These are phyloP conservation scores for Diaporthe humulicola DNA, from an alignment of 2,329 filamentous ascomycete genomes.

Conservation along the genomic window DNA sequence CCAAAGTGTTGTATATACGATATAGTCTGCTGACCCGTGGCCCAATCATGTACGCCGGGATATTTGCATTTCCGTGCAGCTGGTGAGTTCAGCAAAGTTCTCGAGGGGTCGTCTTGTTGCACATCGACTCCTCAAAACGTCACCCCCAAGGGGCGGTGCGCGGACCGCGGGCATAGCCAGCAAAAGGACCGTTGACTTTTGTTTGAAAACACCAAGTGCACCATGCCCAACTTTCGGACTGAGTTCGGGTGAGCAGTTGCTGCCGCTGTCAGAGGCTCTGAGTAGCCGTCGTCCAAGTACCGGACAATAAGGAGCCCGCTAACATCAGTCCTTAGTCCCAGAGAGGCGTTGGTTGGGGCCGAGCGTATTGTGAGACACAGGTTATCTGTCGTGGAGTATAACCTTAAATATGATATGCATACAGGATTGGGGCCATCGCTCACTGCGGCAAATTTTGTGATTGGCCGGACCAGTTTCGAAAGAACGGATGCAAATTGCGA, in stretches of 20 bases:
- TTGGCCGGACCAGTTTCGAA: conserved; percentile 13
- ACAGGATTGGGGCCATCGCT: neutral
- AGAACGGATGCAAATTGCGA: conserved; percentile 5
- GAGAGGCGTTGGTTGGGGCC: conserved; percentile 7
- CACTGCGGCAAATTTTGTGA: neutral
- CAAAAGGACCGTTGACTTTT: conserved; percentile 10
- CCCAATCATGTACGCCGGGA: neutral
- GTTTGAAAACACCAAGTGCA: conserved; percentile 21
- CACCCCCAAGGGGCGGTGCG: neutral
- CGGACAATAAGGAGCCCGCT: neutral
- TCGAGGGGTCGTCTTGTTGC: conserved; percentile 15
- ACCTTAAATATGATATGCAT: conserved; percentile 24
- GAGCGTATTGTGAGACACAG: conserved; percentile 25
- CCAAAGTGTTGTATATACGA: conserved; percentile 1
- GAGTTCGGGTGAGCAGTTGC: conserved; percentile 2
- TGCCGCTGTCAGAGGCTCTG: conserved; percentile 17
- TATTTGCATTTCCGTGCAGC: neutral
- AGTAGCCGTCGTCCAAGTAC: neutral
- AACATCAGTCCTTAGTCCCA: neutral
- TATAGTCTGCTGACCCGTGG: neutral
- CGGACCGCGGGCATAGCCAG: neutral
- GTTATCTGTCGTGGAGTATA: conserved; percentile 13
- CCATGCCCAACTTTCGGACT: conserved; percentile 14
- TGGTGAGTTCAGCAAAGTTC: conserved; percentile 18
- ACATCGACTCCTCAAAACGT: neutral